These are phyloP conservation scores for Penicillium sp. DNA, from an alignment of 2,329 filamentous ascomycete genomes.

Conservation along the genomic window DNA sequence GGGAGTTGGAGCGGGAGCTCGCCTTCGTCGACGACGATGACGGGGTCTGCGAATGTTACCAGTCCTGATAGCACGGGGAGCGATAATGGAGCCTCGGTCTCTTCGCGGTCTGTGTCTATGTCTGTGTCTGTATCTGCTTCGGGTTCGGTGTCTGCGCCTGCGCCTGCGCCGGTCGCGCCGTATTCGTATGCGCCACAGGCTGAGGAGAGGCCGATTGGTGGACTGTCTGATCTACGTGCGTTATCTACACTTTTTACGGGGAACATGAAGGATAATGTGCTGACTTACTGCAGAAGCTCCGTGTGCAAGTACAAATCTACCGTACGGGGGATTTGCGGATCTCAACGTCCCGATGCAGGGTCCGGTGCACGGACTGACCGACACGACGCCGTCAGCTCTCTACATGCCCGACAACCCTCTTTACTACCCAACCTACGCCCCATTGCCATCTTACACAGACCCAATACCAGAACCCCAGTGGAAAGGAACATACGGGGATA, in stretches of 20 bases:
- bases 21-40: conserved; percentile 21
- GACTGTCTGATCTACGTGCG: too few relatives aligned
- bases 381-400: too few relatives aligned
- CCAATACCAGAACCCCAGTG: not conserved
- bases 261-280: not conserved
- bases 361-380: too few relatives aligned
- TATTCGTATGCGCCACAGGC: conserved; percentile 6
- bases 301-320: too few relatives aligned
- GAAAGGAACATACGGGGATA: not conserved
- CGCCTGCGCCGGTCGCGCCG: not conserved
- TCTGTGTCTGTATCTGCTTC: not conserved
- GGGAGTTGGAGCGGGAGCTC: conserved; percentile 22
- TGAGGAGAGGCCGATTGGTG: not conserved
- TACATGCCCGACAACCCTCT: too few relatives aligned
- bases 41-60: conserved; percentile 17
- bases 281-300: not conserved
- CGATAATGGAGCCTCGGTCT: conserved; percentile 10
- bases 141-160: conserved; percentile 5
- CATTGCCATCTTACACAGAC: too few relatives aligned
- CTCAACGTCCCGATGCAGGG: too few relatives aligned
- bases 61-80: conserved; percentile 27
- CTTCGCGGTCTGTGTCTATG: not conserved
- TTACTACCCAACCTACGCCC: not conserved
- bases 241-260: too few relatives aligned
- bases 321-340: too few relatives aligned